Evolutionary conservation across 2,329 filamentous ascomycete genomes (phyloP).

Genomic region (Aspergillus chevalieri): DNA sequence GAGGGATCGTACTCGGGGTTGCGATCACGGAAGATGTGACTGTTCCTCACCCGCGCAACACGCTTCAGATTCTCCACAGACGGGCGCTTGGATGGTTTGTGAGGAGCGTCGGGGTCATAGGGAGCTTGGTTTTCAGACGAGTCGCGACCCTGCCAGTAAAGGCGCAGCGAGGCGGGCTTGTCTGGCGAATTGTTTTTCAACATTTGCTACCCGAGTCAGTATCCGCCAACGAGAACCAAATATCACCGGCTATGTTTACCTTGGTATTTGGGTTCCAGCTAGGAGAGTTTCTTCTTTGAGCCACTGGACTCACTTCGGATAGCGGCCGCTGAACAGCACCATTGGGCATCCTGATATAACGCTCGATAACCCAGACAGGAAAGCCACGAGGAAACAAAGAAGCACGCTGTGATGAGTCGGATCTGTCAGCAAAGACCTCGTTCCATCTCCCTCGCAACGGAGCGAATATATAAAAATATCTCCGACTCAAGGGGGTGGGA

Average conservation of each 20-base stretch:
- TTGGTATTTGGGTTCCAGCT: slow-evolving; percentile 74
- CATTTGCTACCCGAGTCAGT: background rate
- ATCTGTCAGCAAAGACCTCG: background rate
- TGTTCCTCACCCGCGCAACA: slow-evolving; percentile 94
- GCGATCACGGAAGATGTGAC: slow-evolving; percentile 91
- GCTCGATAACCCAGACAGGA: slow-evolving; percentile 26
- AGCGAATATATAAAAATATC: background rate
- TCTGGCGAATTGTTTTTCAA: slow-evolving; percentile 4
- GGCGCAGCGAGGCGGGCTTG: slow-evolving; percentile 61
- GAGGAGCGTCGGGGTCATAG: slow-evolving; percentile 55
- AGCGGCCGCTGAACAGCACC: slow-evolving; percentile 64
- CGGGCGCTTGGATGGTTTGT: slow-evolving; percentile 70
- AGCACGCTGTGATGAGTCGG: background rate
- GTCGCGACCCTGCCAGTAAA: slow-evolving; percentile 81
- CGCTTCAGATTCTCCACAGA: slow-evolving; percentile 94
- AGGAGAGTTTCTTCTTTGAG: slow-evolving; percentile 83
- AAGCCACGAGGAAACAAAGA: slow-evolving; percentile 1
- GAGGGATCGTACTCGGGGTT: slow-evolving; percentile 88
- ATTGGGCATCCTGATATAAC: slow-evolving; percentile 58
- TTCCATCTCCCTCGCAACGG: background rate
- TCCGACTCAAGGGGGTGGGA: background rate
- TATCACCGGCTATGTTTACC: slow-evolving; percentile 42
- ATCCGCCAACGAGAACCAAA: background rate
- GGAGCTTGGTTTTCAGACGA: slow-evolving; percentile 64
- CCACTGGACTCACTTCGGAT: slow-evolving; percentile 80